A percentile compares a stretch with the other conserved stretches of the same genome.
These are phyloP conservation scores for Aquilaria malaccensis DNA, from an alignment of 345 rosid genomes.

Conservation along the genomic window DNA sequence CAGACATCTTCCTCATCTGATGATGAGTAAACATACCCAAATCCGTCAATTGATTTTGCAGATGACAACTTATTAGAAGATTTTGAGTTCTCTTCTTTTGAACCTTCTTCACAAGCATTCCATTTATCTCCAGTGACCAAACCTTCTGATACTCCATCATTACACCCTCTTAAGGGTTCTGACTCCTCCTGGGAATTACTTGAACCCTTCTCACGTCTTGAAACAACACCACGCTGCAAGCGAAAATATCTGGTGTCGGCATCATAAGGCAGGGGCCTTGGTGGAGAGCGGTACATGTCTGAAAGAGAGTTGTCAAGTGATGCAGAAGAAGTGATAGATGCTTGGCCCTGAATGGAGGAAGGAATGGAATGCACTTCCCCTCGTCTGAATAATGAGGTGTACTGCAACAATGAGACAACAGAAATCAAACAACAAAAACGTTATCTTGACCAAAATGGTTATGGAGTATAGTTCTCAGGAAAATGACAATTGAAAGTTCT, in stretches of 20 bases:
- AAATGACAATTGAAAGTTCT: no score
- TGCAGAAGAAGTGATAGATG: constrained; percentile 53
- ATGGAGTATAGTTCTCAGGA: no score
- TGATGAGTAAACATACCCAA: constrained; percentile 38
- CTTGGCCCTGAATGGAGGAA: constrained; percentile 65
- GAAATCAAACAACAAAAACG: constrained; percentile 2
- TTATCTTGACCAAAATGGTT: background rate
- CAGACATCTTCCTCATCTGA: constrained; percentile 93
- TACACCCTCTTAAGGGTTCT: constrained; percentile 65
- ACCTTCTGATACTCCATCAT: constrained; percentile 50
- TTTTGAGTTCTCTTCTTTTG: constrained; percentile 45
- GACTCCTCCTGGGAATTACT: constrained; percentile 81
- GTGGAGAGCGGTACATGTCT: constrained; percentile 82
- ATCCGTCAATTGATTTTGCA: constrained; percentile 34
- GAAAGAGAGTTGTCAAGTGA: constrained; percentile 80
- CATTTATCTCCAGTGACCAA: constrained; percentile 52
- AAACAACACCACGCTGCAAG: constrained; percentile 48
- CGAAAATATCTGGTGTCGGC: constrained; percentile 54
- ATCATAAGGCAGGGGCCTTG: constrained; percentile 94
- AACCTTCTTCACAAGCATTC: constrained; percentile 62
- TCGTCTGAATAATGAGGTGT: constrained; percentile 59
- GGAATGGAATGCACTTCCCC: constrained; percentile 71
- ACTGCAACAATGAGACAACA: constrained; percentile 32
- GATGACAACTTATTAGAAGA: constrained; percentile 43
- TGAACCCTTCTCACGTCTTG: constrained; percentile 84